These are phyloP conservation scores for Grigorovia humatica DNA, from an alignment of 805 yeast species.

Conservation along the genomic window DNA sequence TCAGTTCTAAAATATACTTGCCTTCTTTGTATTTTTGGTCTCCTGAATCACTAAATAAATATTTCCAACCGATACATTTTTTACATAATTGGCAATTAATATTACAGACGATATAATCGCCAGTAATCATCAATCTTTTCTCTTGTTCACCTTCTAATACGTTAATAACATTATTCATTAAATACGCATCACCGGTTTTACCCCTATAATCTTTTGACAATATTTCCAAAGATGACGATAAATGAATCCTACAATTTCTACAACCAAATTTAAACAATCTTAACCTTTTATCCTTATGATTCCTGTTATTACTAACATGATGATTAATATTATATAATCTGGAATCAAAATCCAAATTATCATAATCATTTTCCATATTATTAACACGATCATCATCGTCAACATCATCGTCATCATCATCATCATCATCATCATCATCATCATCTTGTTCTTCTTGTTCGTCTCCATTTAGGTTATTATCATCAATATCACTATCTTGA, in stretches of 20 bases:
- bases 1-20: slow-evolving; percentile 42
- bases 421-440: not conserved
- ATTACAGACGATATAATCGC: slow-evolving; percentile 47
- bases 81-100: slow-evolving; percentile 47
- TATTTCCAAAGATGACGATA: slow-evolving; percentile 23
- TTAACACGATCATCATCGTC: not conserved
- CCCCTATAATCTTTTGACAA: slow-evolving; percentile 41
- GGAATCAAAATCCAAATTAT: not conserved
- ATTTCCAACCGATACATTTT: slow-evolving; percentile 55
- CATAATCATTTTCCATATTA: not conserved
- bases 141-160: slow-evolving; percentile 30
- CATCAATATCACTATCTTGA: not conserved
- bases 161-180: slow-evolving; percentile 43
- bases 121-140: slow-evolving; percentile 48
- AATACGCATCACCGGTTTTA: slow-evolving; percentile 45
- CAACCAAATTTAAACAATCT: slow-evolving; percentile 21
- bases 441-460: not conserved
- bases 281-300: slow-evolving; percentile 7
- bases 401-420: not conserved
- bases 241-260: slow-evolving; percentile 25
- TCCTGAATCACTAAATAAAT: slow-evolving; percentile 36
- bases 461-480: not conserved
- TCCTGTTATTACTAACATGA: not conserved
- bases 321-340: not conserved
- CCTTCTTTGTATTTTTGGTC: slow-evolving; percentile 53